phyloP scores from a whole-genome alignment of 192 early-diverging fungal species.

The Coemansia sp. region DNA sequence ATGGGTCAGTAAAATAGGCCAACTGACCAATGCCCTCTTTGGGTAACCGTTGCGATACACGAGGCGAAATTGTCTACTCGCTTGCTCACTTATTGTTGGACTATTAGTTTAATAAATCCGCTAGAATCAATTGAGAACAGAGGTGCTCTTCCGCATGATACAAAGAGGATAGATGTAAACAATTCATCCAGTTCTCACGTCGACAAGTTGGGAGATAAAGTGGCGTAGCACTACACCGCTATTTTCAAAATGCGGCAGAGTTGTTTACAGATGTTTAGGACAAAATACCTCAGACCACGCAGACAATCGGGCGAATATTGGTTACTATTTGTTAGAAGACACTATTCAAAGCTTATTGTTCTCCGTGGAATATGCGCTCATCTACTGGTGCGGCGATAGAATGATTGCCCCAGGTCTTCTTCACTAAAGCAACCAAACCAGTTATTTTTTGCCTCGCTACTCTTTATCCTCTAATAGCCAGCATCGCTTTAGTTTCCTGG shows the following conservation, averaged over 20 bases:
- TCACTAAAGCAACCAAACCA: not conserved
- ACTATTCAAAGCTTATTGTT: not conserved
- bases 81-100: too few species aligned
- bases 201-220: not conserved
- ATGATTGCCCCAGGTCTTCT: too few species aligned
- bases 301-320: not conserved
- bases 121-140: too few species aligned
- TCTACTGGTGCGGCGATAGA: not conserved
- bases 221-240: not conserved
- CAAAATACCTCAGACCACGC: not conserved
- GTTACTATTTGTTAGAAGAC: not conserved
- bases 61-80: too few species aligned
- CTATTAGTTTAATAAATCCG: too few species aligned
- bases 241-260: not conserved
- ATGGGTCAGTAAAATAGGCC: too few species aligned
- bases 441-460: not conserved
- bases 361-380: not conserved
- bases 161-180: not conserved
- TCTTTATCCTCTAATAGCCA: not conserved
- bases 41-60: too few species aligned
- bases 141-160: too few species aligned
- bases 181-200: not conserved
- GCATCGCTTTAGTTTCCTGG: not conserved
- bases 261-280: not conserved
- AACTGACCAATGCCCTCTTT: too few species aligned